A percentile compares a stretch with the other conserved stretches of the same genome.
These are phyloP conservation scores for Hebeloma cylindrosporum DNA, from an alignment of 768 basidiomycete species.

Conservation along the genomic window DNA sequence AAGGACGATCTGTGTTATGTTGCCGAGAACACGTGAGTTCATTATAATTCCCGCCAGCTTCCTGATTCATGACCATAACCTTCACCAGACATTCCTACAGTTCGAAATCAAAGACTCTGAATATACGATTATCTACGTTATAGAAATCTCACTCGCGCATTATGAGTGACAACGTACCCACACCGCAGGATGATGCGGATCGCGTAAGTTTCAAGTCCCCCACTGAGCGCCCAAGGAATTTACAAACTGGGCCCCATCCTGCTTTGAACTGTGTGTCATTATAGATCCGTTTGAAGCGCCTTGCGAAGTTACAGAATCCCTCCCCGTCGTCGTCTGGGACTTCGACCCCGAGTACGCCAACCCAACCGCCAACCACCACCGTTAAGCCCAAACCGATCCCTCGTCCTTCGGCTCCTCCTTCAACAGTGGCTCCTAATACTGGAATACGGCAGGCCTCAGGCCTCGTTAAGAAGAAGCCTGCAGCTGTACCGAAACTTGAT, in stretches of 20 bases:
- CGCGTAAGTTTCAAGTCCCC: constrained; percentile 48
- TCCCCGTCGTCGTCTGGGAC: constrained; percentile 35
- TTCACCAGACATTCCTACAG: no score
- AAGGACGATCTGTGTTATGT: background rate
- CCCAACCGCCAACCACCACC: constrained; percentile 18
- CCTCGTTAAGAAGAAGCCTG: constrained; percentile 51
- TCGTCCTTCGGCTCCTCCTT: constrained; percentile 24
- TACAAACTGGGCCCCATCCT: background rate
- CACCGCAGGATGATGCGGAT: constrained; percentile 78
- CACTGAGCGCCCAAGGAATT: background rate
- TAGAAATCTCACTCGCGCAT: no score
- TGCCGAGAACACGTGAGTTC: constrained; percentile 10
- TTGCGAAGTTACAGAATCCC: constrained; percentile 74
- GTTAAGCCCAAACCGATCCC: constrained; percentile 36
- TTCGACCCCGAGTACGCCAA: constrained; percentile 25
- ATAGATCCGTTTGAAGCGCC: constrained; percentile 89
- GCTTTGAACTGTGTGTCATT: background rate
- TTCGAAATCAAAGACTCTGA: no score
- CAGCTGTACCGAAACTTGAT: constrained; percentile 48
- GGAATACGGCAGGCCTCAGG: constrained; percentile 32
- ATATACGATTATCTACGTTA: no score
- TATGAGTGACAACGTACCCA: constrained; percentile 44
- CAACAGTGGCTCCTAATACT: constrained; percentile 31
- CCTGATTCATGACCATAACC: no score
- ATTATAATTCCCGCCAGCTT: background rate